phyloP scores from a whole-genome alignment of 495 filamentous ascomycete species.

The Penicillium pancosmium region DNA sequence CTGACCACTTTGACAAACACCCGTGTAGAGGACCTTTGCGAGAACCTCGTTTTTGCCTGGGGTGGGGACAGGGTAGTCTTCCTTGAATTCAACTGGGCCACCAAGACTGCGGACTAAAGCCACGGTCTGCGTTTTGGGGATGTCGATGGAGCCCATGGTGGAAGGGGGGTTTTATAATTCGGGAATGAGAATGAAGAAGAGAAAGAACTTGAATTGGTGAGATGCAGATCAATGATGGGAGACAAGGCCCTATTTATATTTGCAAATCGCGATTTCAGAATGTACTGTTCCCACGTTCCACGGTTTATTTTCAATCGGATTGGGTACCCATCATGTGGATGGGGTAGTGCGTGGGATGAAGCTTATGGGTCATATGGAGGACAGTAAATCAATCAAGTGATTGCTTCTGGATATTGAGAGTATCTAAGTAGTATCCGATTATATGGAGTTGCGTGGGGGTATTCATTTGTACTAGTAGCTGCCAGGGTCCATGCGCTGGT shows the following conservation, averaged over 20 bases:
- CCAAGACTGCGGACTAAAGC: slow-evolving; percentile 48
- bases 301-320: not conserved
- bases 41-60: slow-evolving; percentile 51
- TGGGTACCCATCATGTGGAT: not conserved
- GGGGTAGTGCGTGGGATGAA: not conserved
- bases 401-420: not conserved
- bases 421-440: not conserved
- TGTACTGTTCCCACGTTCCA: not conserved
- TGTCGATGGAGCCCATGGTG: slow-evolving; percentile 26
- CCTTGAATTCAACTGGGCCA: slow-evolving; percentile 46
- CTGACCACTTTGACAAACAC: slow-evolving; percentile 53
- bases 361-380: not conserved
- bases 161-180: not conserved
- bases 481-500: slow-evolving; percentile 2
- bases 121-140: slow-evolving; percentile 49
- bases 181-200: not conserved
- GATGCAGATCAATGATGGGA: not conserved
- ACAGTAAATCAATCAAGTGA: not conserved
- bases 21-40: slow-evolving; percentile 51
- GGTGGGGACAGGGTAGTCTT: slow-evolving; percentile 49
- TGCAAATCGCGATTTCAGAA: not conserved
- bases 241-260: not conserved
- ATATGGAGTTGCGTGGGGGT: not conserved
- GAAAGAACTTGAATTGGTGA: not conserved
- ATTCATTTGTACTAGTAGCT: not conserved